These are phyloP conservation scores for Amoeboaphelidium protococcarum DNA, from an alignment of 371 early-diverging fungal species.

Conservation along the genomic window DNA sequence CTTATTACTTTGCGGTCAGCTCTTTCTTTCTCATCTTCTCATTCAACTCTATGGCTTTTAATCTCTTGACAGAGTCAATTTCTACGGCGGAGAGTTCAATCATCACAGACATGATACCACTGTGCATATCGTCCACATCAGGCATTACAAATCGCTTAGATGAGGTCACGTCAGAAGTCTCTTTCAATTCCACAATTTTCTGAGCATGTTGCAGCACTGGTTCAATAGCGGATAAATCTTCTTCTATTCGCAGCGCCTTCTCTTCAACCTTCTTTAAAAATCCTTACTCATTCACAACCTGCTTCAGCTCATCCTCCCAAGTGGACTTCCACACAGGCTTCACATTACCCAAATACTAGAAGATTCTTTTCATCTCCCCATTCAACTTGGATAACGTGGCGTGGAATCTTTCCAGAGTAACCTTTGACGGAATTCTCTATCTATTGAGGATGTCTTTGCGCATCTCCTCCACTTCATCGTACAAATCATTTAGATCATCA, in stretches of 20 bases:
- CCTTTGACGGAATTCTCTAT: slow-evolving; percentile 28
- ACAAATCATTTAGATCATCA: slow-evolving; percentile 28
- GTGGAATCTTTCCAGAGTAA: slow-evolving; percentile 20
- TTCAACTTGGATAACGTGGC: slow-evolving; percentile 18
- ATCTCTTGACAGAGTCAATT: slow-evolving; percentile 28
- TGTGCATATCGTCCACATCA: slow-evolving; percentile 29
- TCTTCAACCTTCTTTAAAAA: slow-evolving; percentile 43
- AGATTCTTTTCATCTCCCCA: slow-evolving; percentile 17
- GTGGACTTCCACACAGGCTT: slow-evolving; percentile 44
- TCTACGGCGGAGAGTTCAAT: slow-evolving; percentile 34
- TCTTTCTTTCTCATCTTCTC: slow-evolving; percentile 33
- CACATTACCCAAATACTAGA: slow-evolving; percentile 20
- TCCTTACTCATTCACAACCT: slow-evolving; percentile 43
- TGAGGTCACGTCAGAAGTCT: too few relatives aligned
- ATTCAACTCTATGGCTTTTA: slow-evolving; percentile 35
- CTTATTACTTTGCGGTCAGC: too few relatives aligned
- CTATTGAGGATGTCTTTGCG: slow-evolving; percentile 44
- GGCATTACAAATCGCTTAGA: slow-evolving; percentile 19
- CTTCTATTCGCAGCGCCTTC: slow-evolving; percentile 27
- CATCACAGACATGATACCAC: slow-evolving; percentile 27
- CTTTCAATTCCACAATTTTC: slow-evolving; percentile 27
- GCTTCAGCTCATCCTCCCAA: slow-evolving; percentile 50
- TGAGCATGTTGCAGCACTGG: slow-evolving; percentile 26
- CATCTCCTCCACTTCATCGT: slow-evolving; percentile 39
- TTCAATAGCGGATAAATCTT: slow-evolving; percentile 25